Conservation (phyloP, 2,329 filamentous ascomycete genomes). For the Stachybotrys chartarum region DNA sequence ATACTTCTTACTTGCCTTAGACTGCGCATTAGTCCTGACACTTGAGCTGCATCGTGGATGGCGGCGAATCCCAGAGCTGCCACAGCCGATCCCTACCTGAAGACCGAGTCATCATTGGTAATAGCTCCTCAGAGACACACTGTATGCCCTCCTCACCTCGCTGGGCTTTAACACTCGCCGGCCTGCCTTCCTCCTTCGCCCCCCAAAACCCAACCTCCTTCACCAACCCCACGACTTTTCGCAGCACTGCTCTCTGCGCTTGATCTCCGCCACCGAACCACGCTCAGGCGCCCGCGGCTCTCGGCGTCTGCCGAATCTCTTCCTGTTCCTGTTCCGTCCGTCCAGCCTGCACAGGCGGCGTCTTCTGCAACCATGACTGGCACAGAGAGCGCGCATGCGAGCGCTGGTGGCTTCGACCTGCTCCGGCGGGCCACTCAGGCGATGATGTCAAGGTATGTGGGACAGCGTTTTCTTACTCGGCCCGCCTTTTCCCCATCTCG, state of each 20-base stretch:
- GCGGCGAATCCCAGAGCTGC: neutral
- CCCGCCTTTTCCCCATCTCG: slow-evolving; percentile 10
- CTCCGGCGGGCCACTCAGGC: slow-evolving; percentile 54
- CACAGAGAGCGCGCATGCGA: slow-evolving; percentile 33
- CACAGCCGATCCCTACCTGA: neutral
- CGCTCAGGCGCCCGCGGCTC: neutral
- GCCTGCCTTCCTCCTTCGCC: neutral
- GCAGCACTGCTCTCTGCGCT: neutral
- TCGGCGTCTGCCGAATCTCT: neutral
- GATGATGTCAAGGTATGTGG: slow-evolving; percentile 56
- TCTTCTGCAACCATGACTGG: slow-evolving; percentile 37
- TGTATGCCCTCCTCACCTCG: neutral
- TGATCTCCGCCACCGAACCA: neutral
- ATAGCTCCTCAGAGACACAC: neutral
- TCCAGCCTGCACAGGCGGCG: slow-evolving; percentile 13
- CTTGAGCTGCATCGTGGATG: neutral
- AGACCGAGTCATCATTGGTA: neutral
- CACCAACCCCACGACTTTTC: neutral
- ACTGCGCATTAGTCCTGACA: neutral
- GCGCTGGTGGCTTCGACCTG: slow-evolving; percentile 45
- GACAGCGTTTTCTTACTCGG: slow-evolving; percentile 1
- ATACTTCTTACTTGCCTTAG: neutral
- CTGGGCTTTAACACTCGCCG: neutral
- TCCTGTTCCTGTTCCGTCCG: neutral
- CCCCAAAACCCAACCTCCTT: neutral